Conservation (phyloP, 2,329 filamentous ascomycete genomes). For the Botrytis elliptica region DNA sequence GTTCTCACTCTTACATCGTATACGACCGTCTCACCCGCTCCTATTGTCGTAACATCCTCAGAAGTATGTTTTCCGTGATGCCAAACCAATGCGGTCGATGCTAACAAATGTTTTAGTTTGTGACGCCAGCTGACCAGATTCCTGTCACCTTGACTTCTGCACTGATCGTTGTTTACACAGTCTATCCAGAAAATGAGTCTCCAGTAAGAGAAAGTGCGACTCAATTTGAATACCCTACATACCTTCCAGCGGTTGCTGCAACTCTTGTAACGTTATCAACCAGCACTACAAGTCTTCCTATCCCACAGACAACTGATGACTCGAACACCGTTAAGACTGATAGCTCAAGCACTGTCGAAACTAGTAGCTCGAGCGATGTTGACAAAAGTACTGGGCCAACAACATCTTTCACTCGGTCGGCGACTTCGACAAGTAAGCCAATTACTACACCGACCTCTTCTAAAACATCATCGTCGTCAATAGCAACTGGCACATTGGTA, state of each 20-base stretch:
- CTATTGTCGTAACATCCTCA: background rate
- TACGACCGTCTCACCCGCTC: background rate
- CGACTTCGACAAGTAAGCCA: background rate
- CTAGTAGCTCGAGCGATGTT: background rate
- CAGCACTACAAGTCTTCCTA: background rate
- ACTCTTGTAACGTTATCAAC: background rate
- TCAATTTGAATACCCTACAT: background rate
- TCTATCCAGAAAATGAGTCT: background rate
- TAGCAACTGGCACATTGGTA: background rate
- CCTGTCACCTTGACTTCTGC: background rate
- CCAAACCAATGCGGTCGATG: background rate
- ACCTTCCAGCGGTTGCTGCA: background rate
- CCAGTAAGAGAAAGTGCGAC: background rate
- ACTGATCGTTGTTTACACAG: background rate
- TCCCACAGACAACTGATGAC: background rate
- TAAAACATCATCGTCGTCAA: background rate
- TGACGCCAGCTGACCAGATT: background rate
- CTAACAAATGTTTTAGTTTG: background rate
- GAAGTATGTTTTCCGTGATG: background rate
- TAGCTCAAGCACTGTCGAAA: background rate
- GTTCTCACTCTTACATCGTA: background rate
- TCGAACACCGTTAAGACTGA: background rate
- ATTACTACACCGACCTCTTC: background rate
- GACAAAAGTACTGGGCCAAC: background rate
- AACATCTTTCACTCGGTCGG: background rate